phyloP scores from a whole-genome alignment of 208 protist genomes.

The Tetramitus jugosus region DNA sequence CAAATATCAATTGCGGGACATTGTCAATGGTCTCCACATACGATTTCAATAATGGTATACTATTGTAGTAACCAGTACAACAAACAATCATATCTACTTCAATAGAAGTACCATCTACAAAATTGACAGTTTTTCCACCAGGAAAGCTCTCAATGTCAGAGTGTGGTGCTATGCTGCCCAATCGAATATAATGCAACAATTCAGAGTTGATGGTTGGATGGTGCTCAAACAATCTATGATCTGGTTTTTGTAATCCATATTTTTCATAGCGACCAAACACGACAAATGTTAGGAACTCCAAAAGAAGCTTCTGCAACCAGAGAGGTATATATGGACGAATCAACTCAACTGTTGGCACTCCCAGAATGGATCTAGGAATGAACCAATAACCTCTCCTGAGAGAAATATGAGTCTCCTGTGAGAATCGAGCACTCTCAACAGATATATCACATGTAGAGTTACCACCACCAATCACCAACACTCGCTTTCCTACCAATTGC shows the following conservation, averaged over 20 bases:
- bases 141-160: conserved; percentile 20
- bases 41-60: neutral
- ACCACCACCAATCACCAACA: neutral
- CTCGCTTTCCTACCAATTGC: neutral
- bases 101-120: conserved; percentile 20
- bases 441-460: conserved; percentile 15
- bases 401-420: conserved; percentile 10
- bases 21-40: neutral
- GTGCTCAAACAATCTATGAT: conserved; percentile 29
- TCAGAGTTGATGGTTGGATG: conserved; percentile 35
- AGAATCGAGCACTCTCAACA: conserved; percentile 29
- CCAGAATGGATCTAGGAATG: conserved; percentile 27
- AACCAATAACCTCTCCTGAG: conserved; percentile 32
- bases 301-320: conserved; percentile 17
- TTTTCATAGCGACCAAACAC: conserved; percentile 27
- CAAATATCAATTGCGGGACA: neutral
- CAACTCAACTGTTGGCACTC: conserved; percentile 20
- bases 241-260: conserved; percentile 30
- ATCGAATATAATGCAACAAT: conserved; percentile 31
- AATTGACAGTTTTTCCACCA: conserved; percentile 14
- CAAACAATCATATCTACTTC: conserved; percentile 30
- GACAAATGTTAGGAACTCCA: neutral
- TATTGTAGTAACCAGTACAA: conserved; percentile 27
- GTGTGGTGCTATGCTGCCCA: conserved; percentile 27
- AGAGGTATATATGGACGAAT: conserved; percentile 18